These are phyloP conservation scores for Furcasterigmium sp. DNA, from an alignment of 2,329 filamentous ascomycete species.

Conservation along the genomic window DNA sequence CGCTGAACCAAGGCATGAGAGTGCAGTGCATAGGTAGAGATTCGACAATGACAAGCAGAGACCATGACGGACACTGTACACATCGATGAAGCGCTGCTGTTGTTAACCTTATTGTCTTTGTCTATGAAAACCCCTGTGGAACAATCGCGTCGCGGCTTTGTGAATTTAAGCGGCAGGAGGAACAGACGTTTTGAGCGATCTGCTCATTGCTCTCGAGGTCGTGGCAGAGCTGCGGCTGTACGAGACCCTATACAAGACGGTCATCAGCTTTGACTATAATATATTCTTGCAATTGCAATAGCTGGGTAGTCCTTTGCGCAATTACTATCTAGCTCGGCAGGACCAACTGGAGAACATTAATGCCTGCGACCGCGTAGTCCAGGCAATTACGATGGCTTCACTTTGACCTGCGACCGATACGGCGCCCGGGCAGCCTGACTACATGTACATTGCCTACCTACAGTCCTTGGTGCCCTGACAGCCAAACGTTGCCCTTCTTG, in stretches of 20 bases:
- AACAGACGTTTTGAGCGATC: neutral
- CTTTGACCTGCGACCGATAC: neutral
- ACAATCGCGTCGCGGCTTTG: neutral
- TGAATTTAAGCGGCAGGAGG: neutral
- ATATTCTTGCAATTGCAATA: neutral
- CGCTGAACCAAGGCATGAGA: too few species aligned
- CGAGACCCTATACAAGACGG: neutral
- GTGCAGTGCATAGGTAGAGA: too few species aligned
- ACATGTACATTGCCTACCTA: neutral
- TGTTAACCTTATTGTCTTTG: too few species aligned
- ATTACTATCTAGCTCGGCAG: neutral
- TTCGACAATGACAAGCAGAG: too few species aligned
- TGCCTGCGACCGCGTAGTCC: neutral
- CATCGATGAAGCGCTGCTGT: too few species aligned
- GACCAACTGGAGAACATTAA: neutral
- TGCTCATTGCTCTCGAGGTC: neutral
- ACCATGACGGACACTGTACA: too few species aligned
- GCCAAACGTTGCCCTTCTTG: neutral
- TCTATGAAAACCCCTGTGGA: neutral
- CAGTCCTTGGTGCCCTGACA: neutral
- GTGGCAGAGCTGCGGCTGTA: neutral
- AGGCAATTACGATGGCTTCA: neutral
- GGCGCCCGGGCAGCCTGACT: neutral
- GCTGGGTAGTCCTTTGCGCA: neutral
- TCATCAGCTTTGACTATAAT: neutral